These are phyloP conservation scores for Hanseniaspora jakobsenii DNA, from an alignment of 805 yeast species.

Conservation along the genomic window DNA sequence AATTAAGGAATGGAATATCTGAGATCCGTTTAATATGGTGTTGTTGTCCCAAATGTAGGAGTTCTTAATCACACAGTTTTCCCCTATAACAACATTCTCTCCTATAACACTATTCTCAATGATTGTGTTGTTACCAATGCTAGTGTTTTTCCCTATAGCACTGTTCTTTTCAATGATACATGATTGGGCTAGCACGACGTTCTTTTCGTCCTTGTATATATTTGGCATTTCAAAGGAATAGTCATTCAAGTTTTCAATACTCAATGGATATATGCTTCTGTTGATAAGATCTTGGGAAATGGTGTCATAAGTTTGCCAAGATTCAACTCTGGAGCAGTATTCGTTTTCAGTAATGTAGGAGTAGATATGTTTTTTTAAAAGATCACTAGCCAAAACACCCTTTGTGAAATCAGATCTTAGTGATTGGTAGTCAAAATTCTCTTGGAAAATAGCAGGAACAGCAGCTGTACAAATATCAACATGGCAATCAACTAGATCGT, in stretches of 20 bases:
- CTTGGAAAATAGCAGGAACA: constrained; percentile 91
- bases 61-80: constrained; percentile 54
- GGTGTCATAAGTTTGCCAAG: constrained; percentile 87
- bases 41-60: constrained; percentile 85
- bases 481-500: constrained; percentile 91
- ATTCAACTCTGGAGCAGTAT: constrained; percentile 91
- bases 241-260: constrained; percentile 68
- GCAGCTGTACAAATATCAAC: constrained; percentile 91
- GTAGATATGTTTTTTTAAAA: constrained; percentile 80
- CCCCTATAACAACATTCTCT: constrained; percentile 72
- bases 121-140: constrained; percentile 60
- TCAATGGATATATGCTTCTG: constrained; percentile 86
- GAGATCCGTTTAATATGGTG: constrained; percentile 51
- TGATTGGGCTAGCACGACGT: constrained; percentile 85
- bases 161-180: constrained; percentile 72
- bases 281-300: constrained; percentile 80
- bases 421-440: constrained; percentile 86
- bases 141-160: constrained; percentile 66
- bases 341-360: constrained; percentile 69
- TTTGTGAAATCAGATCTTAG: constrained; percentile 77
- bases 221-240: constrained; percentile 75
- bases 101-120: constrained; percentile 72
- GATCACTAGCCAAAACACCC: constrained; percentile 82
- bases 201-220: constrained; percentile 67
- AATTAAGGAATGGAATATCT: constrained; percentile 51